Evolutionary conservation across 257 asterid genomes (phyloP), one percentile per base, ranked within the genome.

Genomic region (Scutellaria baicalensis): DNA sequence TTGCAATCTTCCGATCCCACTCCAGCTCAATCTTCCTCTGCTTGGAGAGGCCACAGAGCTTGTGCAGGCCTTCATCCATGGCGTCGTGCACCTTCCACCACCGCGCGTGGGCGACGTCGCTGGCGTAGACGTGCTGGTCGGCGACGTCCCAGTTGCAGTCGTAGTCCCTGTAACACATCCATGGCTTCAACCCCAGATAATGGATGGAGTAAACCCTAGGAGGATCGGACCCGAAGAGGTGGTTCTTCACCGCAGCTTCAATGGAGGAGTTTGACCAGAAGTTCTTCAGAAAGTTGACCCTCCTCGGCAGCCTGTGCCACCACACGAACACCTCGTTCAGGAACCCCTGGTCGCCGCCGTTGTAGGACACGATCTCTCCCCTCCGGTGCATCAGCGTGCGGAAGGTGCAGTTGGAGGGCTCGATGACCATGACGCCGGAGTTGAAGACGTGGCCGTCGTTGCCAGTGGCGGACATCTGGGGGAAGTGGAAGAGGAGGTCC

Each of bases 331-430:
- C 64, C 76, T 92, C 95, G 57, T 92, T 92, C 4, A 92, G 71
- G 20, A 86, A 92, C 0, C 97, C 98, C 68, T 92, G 98, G 10
- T 92, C 98, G 13, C 98, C 98, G 40, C 97, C 98, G 59, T 92
- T 92, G 82, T 92, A 92, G 0, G 98, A 92, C 11, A 86, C 80
- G 3, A 92, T 78, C n/a, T 87, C 84, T 17, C 65, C 63, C 35
- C 69, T 72, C 2, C 76, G 83, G 27, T 77, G 48, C 91, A 90
- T 88, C 33, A 86, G 78, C 89, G 80, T 76, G 11, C 75, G 75
- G 78, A 92, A 92, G 8, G 91, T 90, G 75, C 98, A 92, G 9
- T 85, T 84, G 0, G 97, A 90, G 12, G 98, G 98, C 80, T 92
- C 97, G 45, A 92, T 74, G 13, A 90, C 87, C 97, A 92, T 90